These are phyloP conservation scores for Rubia yunnanensis DNA, from an alignment of 257 asterid genomes.

Conservation along the genomic window DNA sequence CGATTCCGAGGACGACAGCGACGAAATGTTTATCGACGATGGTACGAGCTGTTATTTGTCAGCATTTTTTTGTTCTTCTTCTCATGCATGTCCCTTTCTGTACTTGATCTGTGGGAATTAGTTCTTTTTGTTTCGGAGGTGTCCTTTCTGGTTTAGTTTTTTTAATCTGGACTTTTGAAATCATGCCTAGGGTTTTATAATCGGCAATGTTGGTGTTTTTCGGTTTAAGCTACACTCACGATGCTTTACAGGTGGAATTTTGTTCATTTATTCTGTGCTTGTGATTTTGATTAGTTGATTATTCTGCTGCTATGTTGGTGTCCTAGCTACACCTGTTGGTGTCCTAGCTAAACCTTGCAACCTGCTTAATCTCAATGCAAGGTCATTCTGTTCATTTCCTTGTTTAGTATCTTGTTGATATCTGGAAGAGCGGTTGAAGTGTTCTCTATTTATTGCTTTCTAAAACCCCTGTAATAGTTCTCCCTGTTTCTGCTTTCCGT, in stretches of 20 bases:
- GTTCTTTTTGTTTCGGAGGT: not conserved
- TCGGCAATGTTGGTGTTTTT: not conserved
- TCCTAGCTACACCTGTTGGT: too few species aligned
- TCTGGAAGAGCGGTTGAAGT: not conserved
- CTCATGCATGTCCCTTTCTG: constrained; percentile 5
- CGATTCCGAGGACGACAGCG: constrained; percentile 21
- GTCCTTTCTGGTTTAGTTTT: not conserved
- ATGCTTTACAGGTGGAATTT: not conserved
- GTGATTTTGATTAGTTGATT: not conserved
- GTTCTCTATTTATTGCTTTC: not conserved
- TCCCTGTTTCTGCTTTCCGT: too few species aligned
- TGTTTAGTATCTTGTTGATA: too few species aligned
- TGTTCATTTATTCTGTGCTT: not conserved
- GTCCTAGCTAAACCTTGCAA: not conserved
- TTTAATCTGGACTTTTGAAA: not conserved
- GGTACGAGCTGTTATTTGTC: constrained; percentile 11
- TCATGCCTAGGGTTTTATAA: not conserved
- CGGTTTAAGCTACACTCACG: too few species aligned
- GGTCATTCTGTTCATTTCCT: not conserved
- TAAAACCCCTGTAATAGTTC: not conserved
- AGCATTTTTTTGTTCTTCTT: not conserved
- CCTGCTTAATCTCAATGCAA: not conserved
- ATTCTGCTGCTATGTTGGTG: not conserved
- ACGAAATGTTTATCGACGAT: constrained; percentile 31
- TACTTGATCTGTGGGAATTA: constrained; percentile 2